These are phyloP conservation scores for Trichosporon ovoides DNA, from an alignment of 1,284 basidiomycete species.

Conservation along the genomic window DNA sequence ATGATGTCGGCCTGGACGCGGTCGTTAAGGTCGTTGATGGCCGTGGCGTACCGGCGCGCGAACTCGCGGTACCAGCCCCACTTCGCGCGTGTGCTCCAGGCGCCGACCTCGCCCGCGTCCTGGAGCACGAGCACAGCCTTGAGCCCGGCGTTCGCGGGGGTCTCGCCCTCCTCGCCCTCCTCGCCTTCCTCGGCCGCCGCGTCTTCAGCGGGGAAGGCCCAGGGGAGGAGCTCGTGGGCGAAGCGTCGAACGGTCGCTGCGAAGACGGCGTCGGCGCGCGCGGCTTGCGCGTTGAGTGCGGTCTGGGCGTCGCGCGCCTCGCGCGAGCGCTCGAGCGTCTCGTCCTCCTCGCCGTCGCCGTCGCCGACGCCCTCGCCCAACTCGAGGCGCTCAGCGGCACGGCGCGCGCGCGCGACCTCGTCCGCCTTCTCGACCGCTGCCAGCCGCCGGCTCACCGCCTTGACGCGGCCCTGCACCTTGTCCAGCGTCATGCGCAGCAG, in stretches of 20 bases:
- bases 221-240: slow-evolving; percentile 31
- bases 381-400: slow-evolving; percentile 52
- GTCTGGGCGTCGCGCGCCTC: slow-evolving; percentile 40
- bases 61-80: slow-evolving; percentile 47
- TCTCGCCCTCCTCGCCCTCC: not conserved
- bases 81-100: slow-evolving; percentile 38
- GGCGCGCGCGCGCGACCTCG: slow-evolving; percentile 70
- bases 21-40: slow-evolving; percentile 28
- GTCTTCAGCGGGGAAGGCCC: slow-evolving; percentile 19
- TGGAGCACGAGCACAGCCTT: slow-evolving; percentile 36
- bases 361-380: slow-evolving; percentile 37
- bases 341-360: slow-evolving; percentile 24
- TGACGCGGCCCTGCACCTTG: slow-evolving; percentile 80
- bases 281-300: slow-evolving; percentile 35
- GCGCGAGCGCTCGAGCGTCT: slow-evolving; percentile 31
- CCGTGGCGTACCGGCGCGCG: slow-evolving; percentile 33
- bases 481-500: slow-evolving; percentile 68
- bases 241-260: slow-evolving; percentile 35
- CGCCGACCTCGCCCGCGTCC: slow-evolving; percentile 35
- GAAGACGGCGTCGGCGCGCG: slow-evolving; percentile 36
- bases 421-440: slow-evolving; percentile 73
- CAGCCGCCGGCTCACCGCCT: slow-evolving; percentile 67
- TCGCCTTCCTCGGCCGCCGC: slow-evolving; percentile 2
- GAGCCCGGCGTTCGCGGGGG: slow-evolving; percentile 29
- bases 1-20: slow-evolving; percentile 26